A percentile compares a stretch with the other conserved stretches of the same genome.
phyloP scores from a whole-genome alignment of 1,139 yeast species.

The Sugiyamaella sp. region DNA sequence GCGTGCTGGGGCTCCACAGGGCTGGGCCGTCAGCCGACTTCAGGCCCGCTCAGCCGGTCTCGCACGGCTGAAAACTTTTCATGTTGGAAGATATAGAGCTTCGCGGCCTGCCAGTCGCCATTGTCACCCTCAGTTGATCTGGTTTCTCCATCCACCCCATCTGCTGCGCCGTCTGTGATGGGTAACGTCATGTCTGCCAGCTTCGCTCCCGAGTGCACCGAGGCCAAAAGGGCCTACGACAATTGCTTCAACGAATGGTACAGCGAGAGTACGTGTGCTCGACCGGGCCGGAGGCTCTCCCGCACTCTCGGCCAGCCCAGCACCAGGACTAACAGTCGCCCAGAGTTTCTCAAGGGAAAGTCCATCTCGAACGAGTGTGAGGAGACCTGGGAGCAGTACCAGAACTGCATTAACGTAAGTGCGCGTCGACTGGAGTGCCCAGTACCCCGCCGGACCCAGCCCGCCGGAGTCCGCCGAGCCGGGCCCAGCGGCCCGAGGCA shows the following conservation, averaged over 20 bases:
- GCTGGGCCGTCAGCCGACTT: not conserved
- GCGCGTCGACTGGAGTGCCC: not conserved
- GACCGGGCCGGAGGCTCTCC: not conserved
- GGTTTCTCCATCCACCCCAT: not conserved
- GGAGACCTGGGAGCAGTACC: slow-evolving; percentile 84
- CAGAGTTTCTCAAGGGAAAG: slow-evolving; percentile 67
- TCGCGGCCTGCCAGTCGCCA: not conserved
- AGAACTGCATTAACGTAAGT: slow-evolving; percentile 74
- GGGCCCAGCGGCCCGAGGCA: not conserved
- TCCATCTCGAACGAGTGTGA: slow-evolving; percentile 82
- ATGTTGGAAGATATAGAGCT: not conserved
- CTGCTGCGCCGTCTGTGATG: slow-evolving; percentile 30
- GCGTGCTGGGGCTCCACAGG: not conserved
- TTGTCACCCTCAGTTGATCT: too few relatives aligned
- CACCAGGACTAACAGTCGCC: slow-evolving; percentile 17
- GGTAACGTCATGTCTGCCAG: slow-evolving; percentile 74
- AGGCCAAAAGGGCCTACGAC: slow-evolving; percentile 80
- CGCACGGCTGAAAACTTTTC: slow-evolving; percentile 15
- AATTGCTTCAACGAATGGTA: slow-evolving; percentile 95
- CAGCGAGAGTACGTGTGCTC: slow-evolving; percentile 61
- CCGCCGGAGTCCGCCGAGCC: not conserved
- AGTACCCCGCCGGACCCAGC: not conserved
- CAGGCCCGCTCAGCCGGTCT: not conserved
- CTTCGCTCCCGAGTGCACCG: slow-evolving; percentile 96
- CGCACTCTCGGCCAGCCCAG: not conserved